Evolutionary conservation across 2,329 filamentous ascomycete genomes (phyloP), one percentile per base, ranked within the genome.

Genomic region (Penicillium sp.): DNA sequence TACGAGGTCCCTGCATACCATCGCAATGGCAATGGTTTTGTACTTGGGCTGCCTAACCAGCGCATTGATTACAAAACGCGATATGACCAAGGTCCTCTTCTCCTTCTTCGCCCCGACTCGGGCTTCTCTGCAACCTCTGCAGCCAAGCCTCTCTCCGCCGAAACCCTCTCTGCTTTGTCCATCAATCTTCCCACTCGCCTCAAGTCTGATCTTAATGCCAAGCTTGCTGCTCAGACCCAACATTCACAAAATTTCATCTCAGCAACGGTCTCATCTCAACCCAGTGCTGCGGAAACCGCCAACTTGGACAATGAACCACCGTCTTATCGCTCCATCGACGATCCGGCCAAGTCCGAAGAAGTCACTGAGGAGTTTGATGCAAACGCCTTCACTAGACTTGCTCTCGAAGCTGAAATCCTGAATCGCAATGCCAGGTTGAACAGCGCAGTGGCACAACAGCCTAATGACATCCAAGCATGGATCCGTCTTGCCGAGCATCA

Each of bases 401-500:
- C 72, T 37, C 63, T 71, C 9, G 76, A 80, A 50, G 77, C 81
- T 31, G 78, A 82, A 2, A 71, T 83, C 25, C 69, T 70, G 50
- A 60, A 69, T 33, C 71, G 63, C 21, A 74, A 78, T 58, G 69
- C 88, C 0, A 78, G 86, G 51, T 78, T 97, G 8, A 84, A 83
- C 3, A 84, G 82, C 13, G 81, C 73, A 31, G 86, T 91, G 35
- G 86, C 88, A 55, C 79, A 88, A 1, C 73, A 84, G 23, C 90
- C 92, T 1, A 73, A 81, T 6, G 84, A 95, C 67, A 79, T 90
- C 21, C 78, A 86, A 42, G 81, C 86, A 19, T 97, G 93, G 93
- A 73, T 95, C 17, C 81, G 84, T 38, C 80, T 97, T n/a, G 88
- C 93, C 46, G 78, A 86, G 8, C 86, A 96, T 60, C 93, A 97